Base-by-base conservation (phyloP, 768 basidiomycete species). In the Naematelia encephala region DNA sequence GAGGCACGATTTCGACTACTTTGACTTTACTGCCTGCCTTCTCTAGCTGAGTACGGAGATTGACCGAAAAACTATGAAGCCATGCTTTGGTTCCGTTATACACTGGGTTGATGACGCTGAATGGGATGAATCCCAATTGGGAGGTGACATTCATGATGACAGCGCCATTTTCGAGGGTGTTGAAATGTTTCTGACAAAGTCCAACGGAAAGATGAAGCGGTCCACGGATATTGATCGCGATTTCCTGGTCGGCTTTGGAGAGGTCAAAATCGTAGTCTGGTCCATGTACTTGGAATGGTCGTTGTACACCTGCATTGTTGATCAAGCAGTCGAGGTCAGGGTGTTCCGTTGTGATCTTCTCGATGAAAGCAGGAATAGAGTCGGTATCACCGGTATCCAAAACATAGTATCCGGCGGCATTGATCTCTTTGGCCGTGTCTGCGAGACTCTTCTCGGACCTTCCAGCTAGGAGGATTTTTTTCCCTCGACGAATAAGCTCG, bases 141-240 rank as follows among this genome's bases (percentile, higher is more conserved):
- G 68, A 69, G 5, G 60, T 54, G 14, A 69, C 68, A 29, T 69
- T 69, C 67, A 69, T 69, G 29, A 69, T 57, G 8, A 69, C 65
- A 16, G 60, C 64, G 16, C 68, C 68, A 5, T 60, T 25, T 14
- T 49, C 29, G 12, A 61, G 29, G 16, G 57, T 61, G 16, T 51
- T 39, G 53, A 69, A 69, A 27, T 64, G 64, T 26, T 50, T 22
- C 51, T 64, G 48, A 43, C 60, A 56, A 19, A 69, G 30, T 12
- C 34, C 45, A 34, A 67, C 56, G 19, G 54, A 57, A 5, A 69
- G 54, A 43, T 69, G 62, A 43, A 69, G 42, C 5, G 68, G 68
- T 11, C 64, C 68, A 1, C 68, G 53, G 22, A 69, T 59, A 44
- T 66, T 62, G 45, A 67, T 69, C 19, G 66, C 57, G 51, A 69